These are phyloP conservation scores for Sporothrix pseudoabietina DNA, from an alignment of 2,329 filamentous ascomycete species.

Conservation along the genomic window DNA sequence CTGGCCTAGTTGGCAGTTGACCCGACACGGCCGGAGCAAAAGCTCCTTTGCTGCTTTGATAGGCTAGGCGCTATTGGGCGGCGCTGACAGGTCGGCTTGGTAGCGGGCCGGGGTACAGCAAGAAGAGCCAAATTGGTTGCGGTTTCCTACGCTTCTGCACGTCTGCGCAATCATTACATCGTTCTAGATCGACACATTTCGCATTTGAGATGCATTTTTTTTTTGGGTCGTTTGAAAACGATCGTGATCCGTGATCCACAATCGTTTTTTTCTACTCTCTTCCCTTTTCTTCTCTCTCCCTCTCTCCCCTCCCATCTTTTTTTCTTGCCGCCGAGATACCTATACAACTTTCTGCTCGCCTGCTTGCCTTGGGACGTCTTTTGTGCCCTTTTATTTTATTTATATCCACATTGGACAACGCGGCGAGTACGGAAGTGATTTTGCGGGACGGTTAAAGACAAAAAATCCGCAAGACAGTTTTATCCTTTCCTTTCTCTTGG, in stretches of 20 bases:
- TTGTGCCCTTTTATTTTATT: neutral
- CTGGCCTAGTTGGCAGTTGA: neutral
- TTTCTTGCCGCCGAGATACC: neutral
- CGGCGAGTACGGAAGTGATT: neutral
- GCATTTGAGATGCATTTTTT: neutral
- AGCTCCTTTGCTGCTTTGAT: constrained; percentile 33
- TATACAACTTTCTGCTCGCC: neutral
- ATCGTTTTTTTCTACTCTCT: neutral
- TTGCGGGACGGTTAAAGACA: neutral
- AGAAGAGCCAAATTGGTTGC: neutral
- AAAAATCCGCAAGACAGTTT: too few relatives aligned
- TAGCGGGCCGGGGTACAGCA: constrained; percentile 25
- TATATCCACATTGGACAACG: neutral
- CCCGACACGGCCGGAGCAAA: constrained; percentile 31
- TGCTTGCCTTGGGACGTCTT: neutral
- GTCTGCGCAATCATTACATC: too few relatives aligned
- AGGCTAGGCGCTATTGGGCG: constrained; percentile 28
- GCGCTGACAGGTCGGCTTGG: constrained; percentile 27
- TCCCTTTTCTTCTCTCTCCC: too few relatives aligned
- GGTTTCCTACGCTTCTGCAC: neutral
- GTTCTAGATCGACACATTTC: constrained; percentile 23
- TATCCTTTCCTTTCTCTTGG: too few relatives aligned
- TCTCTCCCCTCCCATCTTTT: neutral
- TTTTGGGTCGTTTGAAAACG: neutral
- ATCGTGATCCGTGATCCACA: neutral